Base-by-base conservation (phyloP, 345 rosid species). In the Microcos paniculata region DNA sequence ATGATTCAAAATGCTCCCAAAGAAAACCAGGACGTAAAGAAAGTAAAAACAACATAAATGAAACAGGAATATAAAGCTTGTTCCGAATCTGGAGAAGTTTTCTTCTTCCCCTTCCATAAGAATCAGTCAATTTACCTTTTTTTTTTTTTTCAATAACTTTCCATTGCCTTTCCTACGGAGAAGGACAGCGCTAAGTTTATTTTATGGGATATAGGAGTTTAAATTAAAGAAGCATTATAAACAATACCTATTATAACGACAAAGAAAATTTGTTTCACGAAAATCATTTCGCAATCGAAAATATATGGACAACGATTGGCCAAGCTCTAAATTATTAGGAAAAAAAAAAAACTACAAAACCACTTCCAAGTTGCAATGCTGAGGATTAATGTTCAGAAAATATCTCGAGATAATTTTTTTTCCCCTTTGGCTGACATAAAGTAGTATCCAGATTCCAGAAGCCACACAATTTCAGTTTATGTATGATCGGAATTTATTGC, bases 151-250 rank as follows among this genome's bases (percentile, higher is more conserved):
- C 30, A 21, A 21, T 21, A n/a, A 53, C 6, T 51, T 53, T 58
- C 33, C 33, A 58, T 26, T 26, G 65, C 65, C 21, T 51, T 33
- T 31, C 61, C 73, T 70, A 52, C 46, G 73, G 73, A 70, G 46
- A 51, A 40, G 61, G 73, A 19, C 46, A 51, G 19, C 28, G 58
- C 30, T 51, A 30, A 49, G 10, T 19, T 26, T 18, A 13, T 0
- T 28, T 48, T 68, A 67, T 64, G 49, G 69, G 30, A 13, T 35
- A 28, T 23, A n/a, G n/a, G n/a, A n/a, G n/a, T n/a, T n/a, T n/a
- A 38, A 46, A 46, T 14, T 12, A 35, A 14, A 35, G 40, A 35
- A 35, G 40, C 40, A 35, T 35, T 35, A 3, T 35, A 2, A 35
- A 35, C 40, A 35, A 35, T 3, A 7, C 2, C 40, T 35, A 43